These are phyloP conservation scores for Fusarium nelsonii DNA, from an alignment of 2,329 filamentous ascomycete species.

Conservation along the genomic window DNA sequence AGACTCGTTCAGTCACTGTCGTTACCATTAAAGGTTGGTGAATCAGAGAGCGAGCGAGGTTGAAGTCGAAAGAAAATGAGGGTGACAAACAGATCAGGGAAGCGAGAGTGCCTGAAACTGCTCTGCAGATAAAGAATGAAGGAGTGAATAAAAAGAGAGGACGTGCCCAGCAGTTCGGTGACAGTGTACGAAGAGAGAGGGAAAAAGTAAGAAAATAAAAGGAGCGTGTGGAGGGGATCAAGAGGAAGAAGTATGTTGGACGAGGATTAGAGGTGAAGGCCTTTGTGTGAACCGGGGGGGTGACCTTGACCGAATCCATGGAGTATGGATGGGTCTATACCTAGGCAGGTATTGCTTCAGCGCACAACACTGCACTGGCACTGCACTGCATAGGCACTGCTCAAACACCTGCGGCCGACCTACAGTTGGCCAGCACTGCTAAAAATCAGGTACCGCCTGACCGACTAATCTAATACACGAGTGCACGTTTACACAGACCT, in stretches of 20 bases:
- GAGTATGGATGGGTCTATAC: neutral
- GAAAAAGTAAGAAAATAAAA: conserved; percentile 22
- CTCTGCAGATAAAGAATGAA: conserved; percentile 31
- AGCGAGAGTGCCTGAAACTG: conserved; percentile 37
- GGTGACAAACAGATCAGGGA: conserved; percentile 48
- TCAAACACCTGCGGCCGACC: neutral
- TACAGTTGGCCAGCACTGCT: neutral
- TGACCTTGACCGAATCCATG: conserved; percentile 21
- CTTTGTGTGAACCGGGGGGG: conserved; percentile 38
- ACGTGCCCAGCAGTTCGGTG: conserved; percentile 52
- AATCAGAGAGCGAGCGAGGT: conserved; percentile 39
- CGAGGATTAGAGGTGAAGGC: conserved; percentile 39
- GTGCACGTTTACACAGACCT: conserved; percentile 18
- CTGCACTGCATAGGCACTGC: neutral
- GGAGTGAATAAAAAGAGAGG: conserved; percentile 48
- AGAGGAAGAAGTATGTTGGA: conserved; percentile 40
- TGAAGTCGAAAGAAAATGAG: conserved; percentile 42
- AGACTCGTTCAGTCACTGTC: conserved; percentile 19
- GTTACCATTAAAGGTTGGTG: conserved; percentile 19
- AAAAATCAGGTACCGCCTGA: conserved; percentile 6
- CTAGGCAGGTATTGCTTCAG: neutral
- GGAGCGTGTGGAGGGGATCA: conserved; percentile 41
- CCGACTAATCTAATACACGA: conserved; percentile 2
- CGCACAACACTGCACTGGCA: neutral
- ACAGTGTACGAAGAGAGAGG: conserved; percentile 28